Evolutionary conservation across 768 basidiomycete genomes (phyloP), one percentile per base, ranked within the genome.

Genomic region (Hericium alpestre): DNA sequence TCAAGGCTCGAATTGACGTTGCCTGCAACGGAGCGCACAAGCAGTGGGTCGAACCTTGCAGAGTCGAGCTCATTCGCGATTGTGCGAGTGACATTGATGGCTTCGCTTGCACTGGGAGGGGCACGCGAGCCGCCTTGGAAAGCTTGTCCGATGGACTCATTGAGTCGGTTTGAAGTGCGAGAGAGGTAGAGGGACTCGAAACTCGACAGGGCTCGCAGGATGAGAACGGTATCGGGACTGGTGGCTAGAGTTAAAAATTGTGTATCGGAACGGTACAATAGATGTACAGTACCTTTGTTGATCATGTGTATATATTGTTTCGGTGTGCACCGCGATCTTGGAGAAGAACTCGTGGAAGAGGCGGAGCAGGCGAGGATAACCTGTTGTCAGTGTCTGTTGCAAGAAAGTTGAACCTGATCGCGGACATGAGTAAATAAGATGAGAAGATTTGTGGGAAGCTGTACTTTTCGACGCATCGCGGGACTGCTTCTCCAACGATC

Each of bases 321-420:
- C 95, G 1, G 96, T 96, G 66, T 97, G 90, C 11, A 95, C 87
- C 2, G 92, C 84, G 54, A 98, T 92, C 68, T 93, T 93, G 32
- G 87, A 83, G 67, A 99, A 99, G 72, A 99, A 96, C 41, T 93
- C 93, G 56, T 99, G 96, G 71, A 99, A 94, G 2, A 97, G 78
- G 10, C 96, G 81, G 9, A 99, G 69, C 2, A 99, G 75, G 51
- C 82, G 81, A 3, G 94, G 92, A 71, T 98, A 98, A 16, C 90
- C 88, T 2, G 82, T 75, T 62, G 86, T 84, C 41, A 99, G 73
- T 4, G 90, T 90, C 64, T 94, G 93, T 63, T 97, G 93, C 11
- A 97, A 70, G 69, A 98, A 98, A 0, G 82, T 79, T 0, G 95
- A 97, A 16, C 78, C 93, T 96, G 60, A n/a, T 41, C 47, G 22